Base-by-base conservation (phyloP, 2,329 filamentous ascomycete genomes). In the Ophidiomyces ophidiicola region DNA sequence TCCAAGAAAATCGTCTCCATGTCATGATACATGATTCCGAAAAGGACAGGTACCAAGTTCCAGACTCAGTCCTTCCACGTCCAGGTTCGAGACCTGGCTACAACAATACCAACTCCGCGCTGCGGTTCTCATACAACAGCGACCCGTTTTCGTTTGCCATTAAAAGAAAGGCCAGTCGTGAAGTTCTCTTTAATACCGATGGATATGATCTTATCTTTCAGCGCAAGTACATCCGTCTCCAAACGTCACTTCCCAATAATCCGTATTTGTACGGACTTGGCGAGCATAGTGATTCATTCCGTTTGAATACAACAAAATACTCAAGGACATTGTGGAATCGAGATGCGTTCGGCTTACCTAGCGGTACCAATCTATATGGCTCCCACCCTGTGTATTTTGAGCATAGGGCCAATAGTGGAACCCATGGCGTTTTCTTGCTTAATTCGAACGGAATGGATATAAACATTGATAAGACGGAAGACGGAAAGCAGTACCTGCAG, bases 261-360 rank as follows among this genome's bases (percentile, higher is more conserved):
- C 78, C 80, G 0, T 74, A 78, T 50, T 62, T 86, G 7, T 85
- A 85, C 52, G 81, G 81, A 0, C 66, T 85, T 2, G 81, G 80
- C 23, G 80, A 85, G 59, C 76, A 82, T 53, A 76, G 73, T 3
- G 79, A 83, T 46, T 64, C 73, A 0, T 75, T 82, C 50, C 67
- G 70, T 31, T 64, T 82, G 36, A 74, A 75, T 47, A 76, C 73
- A 1, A 74, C 70, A 23, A 69, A 78, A 56, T 79, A 80, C 51
- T 72, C 70, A 34, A 70, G 77, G 32, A 78, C 76, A 0, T 53
- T 80, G 2, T 80, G 76, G 69, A 73, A 74, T 36, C 64, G 74
- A 10, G 79, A 82, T 55, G 66, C 74, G 1, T 78, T 72, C 41
- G 60, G 59, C 2, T 62, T 74, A 0, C 78, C 77, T 0, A 55